Base-by-base conservation (phyloP, 1,284 basidiomycete genomes). In the Cutaneotrichosporon mucoides region DNA sequence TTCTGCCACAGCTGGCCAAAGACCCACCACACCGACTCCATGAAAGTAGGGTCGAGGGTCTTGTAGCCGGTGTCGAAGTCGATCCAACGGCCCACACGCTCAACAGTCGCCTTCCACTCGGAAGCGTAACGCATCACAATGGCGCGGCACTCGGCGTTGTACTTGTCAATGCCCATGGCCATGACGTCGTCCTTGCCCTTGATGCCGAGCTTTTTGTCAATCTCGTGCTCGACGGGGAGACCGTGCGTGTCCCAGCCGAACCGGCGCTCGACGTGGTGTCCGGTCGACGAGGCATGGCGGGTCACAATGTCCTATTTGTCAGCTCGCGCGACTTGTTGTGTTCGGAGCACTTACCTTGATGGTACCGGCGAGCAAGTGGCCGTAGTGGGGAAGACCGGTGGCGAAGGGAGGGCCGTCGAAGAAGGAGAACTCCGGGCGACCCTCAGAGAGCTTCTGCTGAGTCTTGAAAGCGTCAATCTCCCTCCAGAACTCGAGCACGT, bases 21-120 rank as follows among this genome's bases (percentile, higher is more conserved):
- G n/a, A 92, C 95, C 96, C 96, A 99, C 96, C 96, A 99, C 16
- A 97, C 92, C 48, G 87, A 88, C 82, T 99, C 96, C 96, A 99
- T 99, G 78, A 92, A 99, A 24, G 85, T 82, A 6, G 87, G 80
- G 76, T 99, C 91, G 65, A 99, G 84, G 11, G 96, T 99, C 82
- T 97, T 98, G 85, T 99, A 99, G 69, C 96, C 96, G 68, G 96
- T 90, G 80, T 99, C 96, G 73, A 99, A 99, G 79, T 99, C 96
- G 79, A 99, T 99, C 96, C 96, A 99, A 64, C 96, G 86, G 43
- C 95, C 96, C 88, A 99, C 95, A 64, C 96, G 86, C 79, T 97
- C 95, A 60, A 99, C 95, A 5, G 93, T 99, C 42, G 81, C 73
- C 60, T 92, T 86, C 96, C 96, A 99, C 76, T 99, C 94, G 12